Evolutionary conservation across 2,329 filamentous ascomycete species (phyloP), one percentile per base, ranked within the genome.

Genomic region (Plectosphaerella cucumerina): DNA sequence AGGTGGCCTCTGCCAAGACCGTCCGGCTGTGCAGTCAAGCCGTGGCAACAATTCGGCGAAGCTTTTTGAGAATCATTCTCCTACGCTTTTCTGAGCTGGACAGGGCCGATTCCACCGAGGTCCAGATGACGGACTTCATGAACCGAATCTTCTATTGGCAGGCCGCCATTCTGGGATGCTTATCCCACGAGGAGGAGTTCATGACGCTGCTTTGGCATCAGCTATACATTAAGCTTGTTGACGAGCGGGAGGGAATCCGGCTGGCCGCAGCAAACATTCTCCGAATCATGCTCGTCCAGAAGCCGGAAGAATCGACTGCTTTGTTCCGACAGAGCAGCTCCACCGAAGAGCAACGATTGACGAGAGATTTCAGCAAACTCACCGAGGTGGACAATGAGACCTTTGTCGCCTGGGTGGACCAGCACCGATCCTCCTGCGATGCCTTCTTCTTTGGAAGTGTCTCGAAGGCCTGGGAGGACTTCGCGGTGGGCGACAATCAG

Each of bases 121-220:
- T 70, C 6, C 85, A 90, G 45, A 83, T 85, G 1, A 78, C 87
- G 22, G 73, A 79, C 1, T 90, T 95, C 52, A 81, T 99, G 67
- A 81, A 89, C 53, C 93, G 91, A 63, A 82, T 99, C 60, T 84
- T 90, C 0, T 97, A 97, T 67, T 99, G 94, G 94, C 94, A 97
- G 65, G 91, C 90, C 18, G 89, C 96, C 17, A 84, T 99, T 15
- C 74, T 99, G 15, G 86, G 85, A 2, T 84, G 86, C 4, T 83
- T 94, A 15, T 87, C 89, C 3, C 77, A 81, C 6, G 90, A 96
- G 43, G 83, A 89, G n/a, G 85, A 90, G 10, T 89, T 89, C 62
- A 80, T 97, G 61, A 87, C 87, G 56, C 77, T 97, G 33, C 82
- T 97, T 41, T 97, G 91, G 76, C 97, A 96, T 62, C 84, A 97